A percentile compares a stretch with the other conserved stretches of the same genome.
Evolutionary conservation across 176 grass and related monocot species (phyloP).

Genomic region (Metroxylon sagu): DNA sequence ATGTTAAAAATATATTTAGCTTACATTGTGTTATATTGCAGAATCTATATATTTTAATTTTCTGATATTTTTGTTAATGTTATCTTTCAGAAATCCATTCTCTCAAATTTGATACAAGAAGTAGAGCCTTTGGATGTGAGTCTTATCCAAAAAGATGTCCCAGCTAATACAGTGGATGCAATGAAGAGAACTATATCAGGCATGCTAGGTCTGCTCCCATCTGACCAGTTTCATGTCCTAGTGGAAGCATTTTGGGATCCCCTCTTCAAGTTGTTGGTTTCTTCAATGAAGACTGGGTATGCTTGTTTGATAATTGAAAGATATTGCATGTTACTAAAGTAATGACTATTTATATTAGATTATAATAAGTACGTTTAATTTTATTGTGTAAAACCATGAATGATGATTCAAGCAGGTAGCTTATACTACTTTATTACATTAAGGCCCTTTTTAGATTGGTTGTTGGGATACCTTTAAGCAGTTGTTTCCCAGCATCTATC

Average conservation of each 20-base stretch:
- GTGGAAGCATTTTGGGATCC: constrained; percentile 87
- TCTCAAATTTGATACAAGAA: constrained; percentile 91
- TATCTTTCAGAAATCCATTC: constrained; percentile 59
- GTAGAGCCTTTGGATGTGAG: constrained; percentile 89
- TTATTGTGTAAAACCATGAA: no score
- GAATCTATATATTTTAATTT: constrained; percentile 12
- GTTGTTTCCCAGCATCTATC: no score
- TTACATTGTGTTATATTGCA: no score
- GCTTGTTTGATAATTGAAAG: background rate
- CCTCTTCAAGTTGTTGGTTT: constrained; percentile 89
- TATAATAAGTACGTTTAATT: no score
- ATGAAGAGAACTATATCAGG: constrained; percentile 98
- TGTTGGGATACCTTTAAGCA: no score
- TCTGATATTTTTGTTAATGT: background rate
- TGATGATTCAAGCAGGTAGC: no score
- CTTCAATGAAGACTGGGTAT: constrained; percentile 97
- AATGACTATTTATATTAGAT: no score
- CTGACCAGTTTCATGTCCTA: constrained; percentile 84
- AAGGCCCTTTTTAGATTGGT: no score
- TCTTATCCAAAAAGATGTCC: constrained; percentile 85
- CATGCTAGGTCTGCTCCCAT: constrained; percentile 92
- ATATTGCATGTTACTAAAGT: no score
- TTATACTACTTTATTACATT: no score
- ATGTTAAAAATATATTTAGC: no score
- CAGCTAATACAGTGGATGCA: constrained; percentile 78